Evolutionary conservation across 306 rosid species (phyloP).

Genomic region (Rosa lucieae): DNA sequence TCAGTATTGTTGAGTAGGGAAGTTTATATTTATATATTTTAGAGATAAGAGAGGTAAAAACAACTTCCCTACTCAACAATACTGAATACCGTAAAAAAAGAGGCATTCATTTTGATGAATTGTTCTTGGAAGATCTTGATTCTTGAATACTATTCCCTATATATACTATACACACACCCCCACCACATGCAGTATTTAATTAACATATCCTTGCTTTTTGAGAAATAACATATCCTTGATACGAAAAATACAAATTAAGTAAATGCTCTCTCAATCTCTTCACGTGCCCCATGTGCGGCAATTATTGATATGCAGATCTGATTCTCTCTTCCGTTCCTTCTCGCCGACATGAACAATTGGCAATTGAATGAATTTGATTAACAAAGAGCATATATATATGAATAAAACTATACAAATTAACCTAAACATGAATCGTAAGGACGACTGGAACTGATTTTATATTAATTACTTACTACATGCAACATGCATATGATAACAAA

Average conservation of each 20-base stretch:
- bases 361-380: neutral
- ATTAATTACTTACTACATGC: no score
- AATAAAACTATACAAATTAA: neutral
- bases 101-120: no score
- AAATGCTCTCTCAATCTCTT: neutral
- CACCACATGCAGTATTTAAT: neutral
- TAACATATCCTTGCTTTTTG: neutral
- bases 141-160: no score
- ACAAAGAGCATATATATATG: neutral
- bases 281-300: neutral
- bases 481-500: no score
- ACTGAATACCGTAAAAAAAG: no score
- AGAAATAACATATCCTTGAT: neutral
- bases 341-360: slow-evolving; percentile 29
- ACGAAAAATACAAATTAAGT: neutral
- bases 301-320: slow-evolving; percentile 10
- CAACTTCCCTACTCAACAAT: no score
- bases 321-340: slow-evolving; percentile 19
- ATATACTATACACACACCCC: no score
- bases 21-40: no score
- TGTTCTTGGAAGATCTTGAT: no score
- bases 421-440: neutral
- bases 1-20: no score
- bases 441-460: neutral
- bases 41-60: no score